A percentile compares a stretch with the other conserved stretches of the same genome.
phyloP scores from a whole-genome alignment of 2,329 filamentous ascomycete genomes.

The Cephalotrichum gorgonifer region DNA sequence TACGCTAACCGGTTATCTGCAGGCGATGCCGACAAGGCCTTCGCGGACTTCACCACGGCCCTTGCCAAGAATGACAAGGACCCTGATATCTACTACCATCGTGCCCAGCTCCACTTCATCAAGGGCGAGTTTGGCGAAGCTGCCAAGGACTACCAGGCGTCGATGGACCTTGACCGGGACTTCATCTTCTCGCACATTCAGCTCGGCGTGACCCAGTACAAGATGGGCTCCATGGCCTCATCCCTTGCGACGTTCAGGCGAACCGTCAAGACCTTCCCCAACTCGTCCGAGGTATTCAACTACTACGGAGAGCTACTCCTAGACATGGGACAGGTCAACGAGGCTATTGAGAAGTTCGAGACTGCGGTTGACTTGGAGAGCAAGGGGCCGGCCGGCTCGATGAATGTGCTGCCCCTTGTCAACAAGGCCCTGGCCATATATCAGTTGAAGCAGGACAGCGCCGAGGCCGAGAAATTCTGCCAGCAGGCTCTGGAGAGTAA shows the following conservation, averaged over 20 bases:
- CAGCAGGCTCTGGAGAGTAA: slow-evolving; percentile 94
- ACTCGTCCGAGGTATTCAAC: slow-evolving; percentile 97
- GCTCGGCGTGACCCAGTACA: slow-evolving; percentile 97
- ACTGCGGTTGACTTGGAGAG: slow-evolving; percentile 99
- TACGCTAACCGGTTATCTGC: not conserved
- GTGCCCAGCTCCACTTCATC: slow-evolving; percentile 96
- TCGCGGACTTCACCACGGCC: slow-evolving; percentile 78
- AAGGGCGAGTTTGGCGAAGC: slow-evolving; percentile 87
- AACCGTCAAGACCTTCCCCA: slow-evolving; percentile 97
- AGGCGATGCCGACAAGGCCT: slow-evolving; percentile 71
- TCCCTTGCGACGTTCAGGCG: slow-evolving; percentile 97
- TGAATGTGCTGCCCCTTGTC: slow-evolving; percentile 95
- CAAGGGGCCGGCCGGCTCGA: slow-evolving; percentile 81
- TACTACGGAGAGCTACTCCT: slow-evolving; percentile 97
- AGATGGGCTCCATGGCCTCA: slow-evolving; percentile 96
- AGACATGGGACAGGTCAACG: slow-evolving; percentile 89
- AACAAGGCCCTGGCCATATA: slow-evolving; percentile 97
- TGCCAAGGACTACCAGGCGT: slow-evolving; percentile 98
- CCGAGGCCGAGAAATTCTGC: slow-evolving; percentile 90
- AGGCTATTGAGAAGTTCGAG: slow-evolving; percentile 97
- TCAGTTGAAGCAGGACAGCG: slow-evolving; percentile 97
- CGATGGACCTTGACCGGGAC: slow-evolving; percentile 86
- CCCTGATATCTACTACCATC: slow-evolving; percentile 98
- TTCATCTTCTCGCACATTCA: slow-evolving; percentile 99
- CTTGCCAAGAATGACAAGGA: slow-evolving; percentile 77